These are phyloP conservation scores for Brassica incana DNA, from an alignment of 345 rosid genomes.

Conservation along the genomic window DNA sequence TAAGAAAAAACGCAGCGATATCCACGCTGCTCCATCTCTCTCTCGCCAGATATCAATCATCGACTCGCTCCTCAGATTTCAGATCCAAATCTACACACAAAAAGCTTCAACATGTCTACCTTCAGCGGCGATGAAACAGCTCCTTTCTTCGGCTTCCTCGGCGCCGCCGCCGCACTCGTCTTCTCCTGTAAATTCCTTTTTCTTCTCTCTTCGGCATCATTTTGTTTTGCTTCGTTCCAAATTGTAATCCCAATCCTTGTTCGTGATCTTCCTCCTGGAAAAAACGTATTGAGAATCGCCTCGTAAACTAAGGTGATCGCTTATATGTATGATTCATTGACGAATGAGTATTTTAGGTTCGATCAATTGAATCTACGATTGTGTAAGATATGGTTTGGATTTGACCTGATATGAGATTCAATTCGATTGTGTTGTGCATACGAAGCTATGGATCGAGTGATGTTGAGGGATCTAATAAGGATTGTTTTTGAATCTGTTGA, in stretches of 20 bases:
- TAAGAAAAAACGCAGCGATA: conserved; percentile 21
- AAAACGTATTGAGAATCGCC: not conserved
- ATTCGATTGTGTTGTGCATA: not conserved
- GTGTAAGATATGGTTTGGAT: not conserved
- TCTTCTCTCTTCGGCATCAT: not conserved
- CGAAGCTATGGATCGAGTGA: too few species aligned
- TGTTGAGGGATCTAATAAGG: not conserved
- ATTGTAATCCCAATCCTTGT: too few species aligned
- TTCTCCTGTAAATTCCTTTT: conserved; percentile 65
- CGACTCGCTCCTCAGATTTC: conserved; percentile 8
- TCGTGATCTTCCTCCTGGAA: conserved; percentile 8
- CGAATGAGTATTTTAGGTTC: not conserved
- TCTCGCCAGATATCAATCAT: conserved; percentile 26
- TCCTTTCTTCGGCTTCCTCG: conserved; percentile 93
- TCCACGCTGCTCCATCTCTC: conserved; percentile 21
- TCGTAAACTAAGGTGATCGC: not conserved
- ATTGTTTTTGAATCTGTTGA: not conserved
- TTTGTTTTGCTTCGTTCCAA: not conserved
- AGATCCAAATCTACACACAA: not conserved
- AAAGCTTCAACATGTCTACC: conserved; percentile 31
- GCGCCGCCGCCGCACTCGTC: conserved; percentile 95
- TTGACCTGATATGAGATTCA: not conserved
- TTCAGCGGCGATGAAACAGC: conserved; percentile 97
- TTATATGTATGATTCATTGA: not conserved
- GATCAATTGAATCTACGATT: not conserved